phyloP scores from a whole-genome alignment of 306 rosid genomes.

The Inga leiocalycina region DNA sequence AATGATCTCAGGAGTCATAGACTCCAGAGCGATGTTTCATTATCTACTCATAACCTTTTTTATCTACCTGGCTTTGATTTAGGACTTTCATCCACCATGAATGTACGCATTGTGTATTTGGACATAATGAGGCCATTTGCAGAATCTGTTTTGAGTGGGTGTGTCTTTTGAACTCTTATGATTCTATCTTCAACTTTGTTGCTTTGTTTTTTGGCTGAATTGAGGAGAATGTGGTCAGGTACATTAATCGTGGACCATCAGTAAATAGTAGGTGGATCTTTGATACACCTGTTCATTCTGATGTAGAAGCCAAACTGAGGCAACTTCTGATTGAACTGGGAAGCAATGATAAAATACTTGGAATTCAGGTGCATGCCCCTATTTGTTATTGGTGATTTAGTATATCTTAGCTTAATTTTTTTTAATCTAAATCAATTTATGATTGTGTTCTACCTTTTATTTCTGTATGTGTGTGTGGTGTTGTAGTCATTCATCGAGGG shows the following conservation, averaged over 20 bases:
- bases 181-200: slow-evolving; percentile 27
- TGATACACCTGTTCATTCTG: slow-evolving; percentile 78
- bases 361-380: slow-evolving; percentile 74
- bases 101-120: slow-evolving; percentile 74
- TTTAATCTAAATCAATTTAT: slow-evolving; percentile 22
- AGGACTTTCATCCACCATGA: slow-evolving; percentile 94
- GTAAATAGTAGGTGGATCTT: slow-evolving; percentile 80
- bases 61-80: slow-evolving; percentile 40
- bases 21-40: slow-evolving; percentile 21
- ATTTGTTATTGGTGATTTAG: slow-evolving; percentile 14
- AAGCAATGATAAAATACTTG: slow-evolving; percentile 81
- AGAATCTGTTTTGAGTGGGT: slow-evolving; percentile 86
- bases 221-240: slow-evolving; percentile 50
- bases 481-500: not conserved
- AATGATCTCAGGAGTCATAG: too few species aligned
- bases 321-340: slow-evolving; percentile 74
- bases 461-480: not conserved
- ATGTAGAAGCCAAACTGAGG: slow-evolving; percentile 87
- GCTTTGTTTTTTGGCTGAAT: slow-evolving; percentile 46
- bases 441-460: slow-evolving; percentile 14
- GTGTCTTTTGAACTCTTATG: slow-evolving; percentile 37
- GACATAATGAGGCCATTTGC: slow-evolving; percentile 99
- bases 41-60: slow-evolving; percentile 26
- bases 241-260: slow-evolving; percentile 67
- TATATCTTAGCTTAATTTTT: slow-evolving; percentile 16